Percentiles rank a stretch among this genome's conserved stretches.
phyloP scores from a whole-genome alignment of 495 filamentous ascomycete species.

The Penicillium lividum region DNA sequence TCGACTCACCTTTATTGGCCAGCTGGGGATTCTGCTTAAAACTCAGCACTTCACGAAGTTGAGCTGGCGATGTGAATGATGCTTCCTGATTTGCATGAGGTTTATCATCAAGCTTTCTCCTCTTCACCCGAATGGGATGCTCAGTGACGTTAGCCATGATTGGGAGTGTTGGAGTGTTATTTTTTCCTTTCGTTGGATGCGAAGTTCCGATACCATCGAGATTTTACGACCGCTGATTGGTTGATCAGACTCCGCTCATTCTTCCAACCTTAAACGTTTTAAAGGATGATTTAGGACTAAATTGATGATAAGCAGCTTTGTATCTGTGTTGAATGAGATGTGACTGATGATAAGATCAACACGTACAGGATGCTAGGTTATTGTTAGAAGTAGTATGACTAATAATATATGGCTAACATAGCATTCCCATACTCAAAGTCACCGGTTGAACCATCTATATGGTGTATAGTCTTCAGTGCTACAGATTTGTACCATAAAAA shows the following conservation, averaged over 20 bases:
- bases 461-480: too few species aligned
- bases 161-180: conserved; percentile 19
- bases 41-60: conserved; percentile 62
- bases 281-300: neutral
- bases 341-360: too few species aligned
- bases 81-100: conserved; percentile 40
- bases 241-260: conserved; percentile 10
- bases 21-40: conserved; percentile 64
- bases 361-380: too few species aligned
- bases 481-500: too few species aligned
- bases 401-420: too few species aligned
- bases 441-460: too few species aligned
- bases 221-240: conserved; percentile 29
- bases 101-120: conserved; percentile 43
- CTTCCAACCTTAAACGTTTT: conserved; percentile 8
- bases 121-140: conserved; percentile 37
- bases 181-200: conserved; percentile 20
- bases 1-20: conserved; percentile 62
- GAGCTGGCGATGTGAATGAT: conserved; percentile 51
- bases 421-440: too few species aligned
- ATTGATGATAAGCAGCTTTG: neutral
- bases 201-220: conserved; percentile 31
- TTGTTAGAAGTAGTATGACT: too few species aligned
- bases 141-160: conserved; percentile 30
- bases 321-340: too few species aligned